Percentiles rank a stretch among this genome's conserved stretches.
Evolutionary conservation across 192 early-diverging fungal species (phyloP).

Genomic region (Dimargaris verticillata): DNA sequence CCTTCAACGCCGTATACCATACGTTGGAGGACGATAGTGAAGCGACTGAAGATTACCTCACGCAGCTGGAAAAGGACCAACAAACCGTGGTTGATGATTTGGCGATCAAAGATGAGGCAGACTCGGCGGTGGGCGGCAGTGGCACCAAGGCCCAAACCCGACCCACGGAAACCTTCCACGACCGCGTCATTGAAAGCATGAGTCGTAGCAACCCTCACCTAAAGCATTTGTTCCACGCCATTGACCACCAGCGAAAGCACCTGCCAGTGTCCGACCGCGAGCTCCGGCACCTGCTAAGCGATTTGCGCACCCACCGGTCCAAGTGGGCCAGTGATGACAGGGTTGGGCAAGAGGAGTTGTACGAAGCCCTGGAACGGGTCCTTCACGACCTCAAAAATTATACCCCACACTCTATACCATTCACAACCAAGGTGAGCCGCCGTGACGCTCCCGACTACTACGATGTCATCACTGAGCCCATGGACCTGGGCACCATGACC

Average conservation of each 20-base stretch:
- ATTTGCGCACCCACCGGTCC: constrained; percentile 60
- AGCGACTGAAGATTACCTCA: constrained; percentile 15
- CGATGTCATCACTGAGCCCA: constrained; percentile 83
- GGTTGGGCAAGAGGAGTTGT: constrained; percentile 81
- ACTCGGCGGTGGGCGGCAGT: not conserved
- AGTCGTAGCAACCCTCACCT: constrained; percentile 18
- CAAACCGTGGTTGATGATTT: constrained; percentile 25
- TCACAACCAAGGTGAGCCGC: constrained; percentile 71
- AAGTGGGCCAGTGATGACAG: constrained; percentile 82
- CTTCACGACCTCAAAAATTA: constrained; percentile 66
- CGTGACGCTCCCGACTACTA: constrained; percentile 87
- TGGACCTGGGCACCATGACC: constrained; percentile 85
- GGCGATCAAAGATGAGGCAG: constrained; percentile 22
- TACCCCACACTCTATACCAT: constrained; percentile 67
- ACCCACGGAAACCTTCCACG: constrained; percentile 15
- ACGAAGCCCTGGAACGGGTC: constrained; percentile 72
- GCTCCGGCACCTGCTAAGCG: constrained; percentile 53
- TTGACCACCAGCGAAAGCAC: constrained; percentile 49
- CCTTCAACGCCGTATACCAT: constrained; percentile 17
- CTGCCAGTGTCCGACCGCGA: constrained; percentile 48
- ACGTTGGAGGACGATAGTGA: constrained; percentile 27
- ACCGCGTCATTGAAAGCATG: constrained; percentile 12
- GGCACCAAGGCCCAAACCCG: constrained; percentile 12
- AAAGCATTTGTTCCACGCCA: constrained; percentile 59
- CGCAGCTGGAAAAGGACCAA: constrained; percentile 15